These are phyloP conservation scores for Pythium phragmiticola DNA, from an alignment of 352 stramenopile genomes.

Conservation along the genomic window DNA sequence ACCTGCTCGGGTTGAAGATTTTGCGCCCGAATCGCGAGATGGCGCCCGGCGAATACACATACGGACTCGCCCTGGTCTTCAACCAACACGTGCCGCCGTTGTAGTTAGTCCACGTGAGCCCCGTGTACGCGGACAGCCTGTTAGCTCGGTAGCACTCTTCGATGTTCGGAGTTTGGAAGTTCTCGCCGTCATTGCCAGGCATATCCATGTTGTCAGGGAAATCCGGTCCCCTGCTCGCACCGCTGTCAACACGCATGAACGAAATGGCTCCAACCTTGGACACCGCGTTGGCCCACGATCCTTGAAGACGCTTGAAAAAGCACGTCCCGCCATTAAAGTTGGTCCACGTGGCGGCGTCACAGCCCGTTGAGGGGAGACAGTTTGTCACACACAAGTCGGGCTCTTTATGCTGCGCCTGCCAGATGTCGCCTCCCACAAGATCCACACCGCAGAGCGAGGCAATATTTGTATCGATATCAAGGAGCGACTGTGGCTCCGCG, in stretches of 20 bases:
- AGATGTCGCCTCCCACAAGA: no score
- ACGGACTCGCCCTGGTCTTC: slow-evolving; percentile 31
- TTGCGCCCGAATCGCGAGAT: neutral
- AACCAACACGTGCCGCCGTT: slow-evolving; percentile 58
- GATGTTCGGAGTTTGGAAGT: no score
- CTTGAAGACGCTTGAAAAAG: neutral
- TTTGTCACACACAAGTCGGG: no score
- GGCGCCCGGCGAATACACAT: neutral
- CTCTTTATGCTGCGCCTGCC: no score
- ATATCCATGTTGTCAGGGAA: neutral
- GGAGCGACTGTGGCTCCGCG: no score
- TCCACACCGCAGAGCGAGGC: no score
- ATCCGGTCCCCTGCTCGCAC: no score
- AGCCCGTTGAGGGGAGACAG: neutral
- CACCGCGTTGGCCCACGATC: neutral
- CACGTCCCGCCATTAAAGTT: slow-evolving; percentile 10
- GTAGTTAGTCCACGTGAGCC: slow-evolving; percentile 40
- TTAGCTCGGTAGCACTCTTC: neutral
- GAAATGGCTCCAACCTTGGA: no score
- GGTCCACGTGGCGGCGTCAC: slow-evolving; percentile 10
- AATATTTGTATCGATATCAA: no score
- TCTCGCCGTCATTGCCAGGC: neutral
- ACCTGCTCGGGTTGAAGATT: no score
- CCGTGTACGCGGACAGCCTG: neutral
- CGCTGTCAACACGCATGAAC: no score